These are phyloP conservation scores for Adenanthera pavonina DNA, from an alignment of 306 rosid genomes.

Conservation along the genomic window DNA sequence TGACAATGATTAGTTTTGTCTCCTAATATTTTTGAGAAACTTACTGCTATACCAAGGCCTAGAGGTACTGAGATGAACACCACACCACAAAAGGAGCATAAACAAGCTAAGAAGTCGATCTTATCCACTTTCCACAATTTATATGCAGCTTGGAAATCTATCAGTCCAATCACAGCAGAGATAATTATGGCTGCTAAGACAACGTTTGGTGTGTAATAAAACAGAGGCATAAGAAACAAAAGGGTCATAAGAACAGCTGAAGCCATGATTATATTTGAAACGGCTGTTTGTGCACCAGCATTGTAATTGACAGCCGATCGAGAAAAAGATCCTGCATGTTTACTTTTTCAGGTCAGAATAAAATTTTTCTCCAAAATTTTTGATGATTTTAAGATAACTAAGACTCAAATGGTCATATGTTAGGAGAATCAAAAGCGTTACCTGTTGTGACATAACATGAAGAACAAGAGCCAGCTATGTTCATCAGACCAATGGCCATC, in stretches of 20 bases:
- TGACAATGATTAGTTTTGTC: not conserved
- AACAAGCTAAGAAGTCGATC: conserved; percentile 85
- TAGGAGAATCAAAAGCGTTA: conserved; percentile 22
- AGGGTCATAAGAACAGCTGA: conserved; percentile 89
- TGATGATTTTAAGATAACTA: conserved; percentile 11
- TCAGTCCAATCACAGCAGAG: conserved; percentile 86
- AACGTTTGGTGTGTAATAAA: conserved; percentile 85
- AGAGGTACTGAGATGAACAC: conserved; percentile 87
- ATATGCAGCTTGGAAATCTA: conserved; percentile 74
- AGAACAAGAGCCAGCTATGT: conserved; percentile 86
- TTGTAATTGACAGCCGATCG: conserved; percentile 89
- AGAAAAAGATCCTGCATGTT: conserved; percentile 86
- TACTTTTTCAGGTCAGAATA: not conserved
- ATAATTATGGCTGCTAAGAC: conserved; percentile 88
- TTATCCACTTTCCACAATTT: conserved; percentile 92
- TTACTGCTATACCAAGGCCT: conserved; percentile 90
- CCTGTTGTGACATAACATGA: conserved; percentile 96
- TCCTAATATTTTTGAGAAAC: conserved; percentile 24
- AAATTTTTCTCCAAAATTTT: conserved; percentile 20
- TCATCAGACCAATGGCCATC: conserved; percentile 96
- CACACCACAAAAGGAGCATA: conserved; percentile 88
- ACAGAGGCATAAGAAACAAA: conserved; percentile 92
- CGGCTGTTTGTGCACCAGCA: conserved; percentile 87
- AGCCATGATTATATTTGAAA: conserved; percentile 88
- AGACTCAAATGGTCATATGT: conserved; percentile 11